A percentile compares a stretch with the other conserved stretches of the same genome.
phyloP scores from a whole-genome alignment of 2,329 filamentous ascomycete species.

The Shiraia bambusicola region DNA sequence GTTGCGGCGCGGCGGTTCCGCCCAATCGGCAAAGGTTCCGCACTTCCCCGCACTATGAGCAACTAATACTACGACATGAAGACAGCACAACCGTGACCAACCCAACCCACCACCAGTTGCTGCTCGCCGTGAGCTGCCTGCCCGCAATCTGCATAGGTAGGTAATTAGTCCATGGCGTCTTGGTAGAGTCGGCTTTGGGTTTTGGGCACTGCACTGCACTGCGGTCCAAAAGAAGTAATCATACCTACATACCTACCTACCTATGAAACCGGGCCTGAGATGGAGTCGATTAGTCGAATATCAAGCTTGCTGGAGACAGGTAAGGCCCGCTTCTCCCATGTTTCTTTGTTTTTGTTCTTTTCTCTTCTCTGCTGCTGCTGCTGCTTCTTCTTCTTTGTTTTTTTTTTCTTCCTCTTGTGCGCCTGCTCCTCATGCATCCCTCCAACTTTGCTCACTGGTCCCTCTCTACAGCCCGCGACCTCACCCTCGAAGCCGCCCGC shows the following conservation, averaged over 20 bases:
- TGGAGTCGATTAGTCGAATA: slow-evolving; percentile 96
- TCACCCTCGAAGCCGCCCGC: slow-evolving; percentile 95
- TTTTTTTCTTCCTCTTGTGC: neutral
- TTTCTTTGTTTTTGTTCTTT: neutral
- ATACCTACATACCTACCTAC: too few relatives aligned
- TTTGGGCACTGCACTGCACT: slow-evolving; percentile 5
- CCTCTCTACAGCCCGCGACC: slow-evolving; percentile 74
- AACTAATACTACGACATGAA: neutral
- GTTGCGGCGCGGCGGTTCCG: neutral
- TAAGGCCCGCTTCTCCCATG: slow-evolving; percentile 45
- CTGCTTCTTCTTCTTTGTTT: neutral
- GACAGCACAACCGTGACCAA: slow-evolving; percentile 22
- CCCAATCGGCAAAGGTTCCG: slow-evolving; percentile 10
- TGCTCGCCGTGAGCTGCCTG: slow-evolving; percentile 21
- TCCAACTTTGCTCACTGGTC: slow-evolving; percentile 45
- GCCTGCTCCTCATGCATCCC: slow-evolving; percentile 35
- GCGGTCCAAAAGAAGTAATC: too few relatives aligned
- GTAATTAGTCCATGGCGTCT: slow-evolving; percentile 20
- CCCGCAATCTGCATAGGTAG: slow-evolving; percentile 27
- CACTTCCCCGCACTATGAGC: slow-evolving; percentile 1
- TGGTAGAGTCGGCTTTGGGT: slow-evolving; percentile 12
- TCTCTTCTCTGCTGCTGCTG: neutral
- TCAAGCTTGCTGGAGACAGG: slow-evolving; percentile 93
- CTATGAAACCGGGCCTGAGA: slow-evolving; percentile 52
- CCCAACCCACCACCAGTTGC: slow-evolving; percentile 15